These are phyloP conservation scores for Talaromyces sp. DNA, from an alignment of 2,329 filamentous ascomycete genomes.

Conservation along the genomic window DNA sequence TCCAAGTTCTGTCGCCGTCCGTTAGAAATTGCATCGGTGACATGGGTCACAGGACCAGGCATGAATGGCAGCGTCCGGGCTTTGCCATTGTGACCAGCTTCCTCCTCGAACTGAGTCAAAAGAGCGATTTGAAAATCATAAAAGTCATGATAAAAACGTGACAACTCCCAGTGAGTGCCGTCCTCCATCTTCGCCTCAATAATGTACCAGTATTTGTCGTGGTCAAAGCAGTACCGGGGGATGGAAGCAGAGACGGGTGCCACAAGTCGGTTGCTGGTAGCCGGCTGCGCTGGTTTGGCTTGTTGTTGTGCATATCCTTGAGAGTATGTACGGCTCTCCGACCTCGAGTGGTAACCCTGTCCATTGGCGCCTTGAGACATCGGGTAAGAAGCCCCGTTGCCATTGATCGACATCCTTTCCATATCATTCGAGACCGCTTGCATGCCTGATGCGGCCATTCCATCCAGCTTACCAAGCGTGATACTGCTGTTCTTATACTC, in stretches of 20 bases:
- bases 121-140: slow-evolving; percentile 98
- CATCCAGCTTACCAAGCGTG: slow-evolving; percentile 83
- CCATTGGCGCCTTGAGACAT: slow-evolving; percentile 43
- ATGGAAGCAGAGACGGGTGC: slow-evolving; percentile 81
- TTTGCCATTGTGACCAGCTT: slow-evolving; percentile 81
- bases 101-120: slow-evolving; percentile 83
- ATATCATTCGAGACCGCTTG: slow-evolving; percentile 66
- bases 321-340: slow-evolving; percentile 35
- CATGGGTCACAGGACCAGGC: slow-evolving; percentile 95
- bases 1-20: slow-evolving; percentile 89
- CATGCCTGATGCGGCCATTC: slow-evolving; percentile 30
- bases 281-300: slow-evolving; percentile 43
- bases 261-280: slow-evolving; percentile 54
- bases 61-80: slow-evolving; percentile 89
- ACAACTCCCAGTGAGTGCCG: slow-evolving; percentile 86
- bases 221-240: slow-evolving; percentile 89
- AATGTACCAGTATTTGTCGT: slow-evolving; percentile 98
- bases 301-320: slow-evolving; percentile 39
- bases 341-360: slow-evolving; percentile 42
- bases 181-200: slow-evolving; percentile 90
- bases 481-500: slow-evolving; percentile 99
- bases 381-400: slow-evolving; percentile 50
- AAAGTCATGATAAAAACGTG: slow-evolving; percentile 95
- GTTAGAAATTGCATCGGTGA: slow-evolving; percentile 96
- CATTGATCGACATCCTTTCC: slow-evolving; percentile 74